These are phyloP conservation scores for Millerozyma miso DNA, from an alignment of 805 yeast genomes.

Conservation along the genomic window DNA sequence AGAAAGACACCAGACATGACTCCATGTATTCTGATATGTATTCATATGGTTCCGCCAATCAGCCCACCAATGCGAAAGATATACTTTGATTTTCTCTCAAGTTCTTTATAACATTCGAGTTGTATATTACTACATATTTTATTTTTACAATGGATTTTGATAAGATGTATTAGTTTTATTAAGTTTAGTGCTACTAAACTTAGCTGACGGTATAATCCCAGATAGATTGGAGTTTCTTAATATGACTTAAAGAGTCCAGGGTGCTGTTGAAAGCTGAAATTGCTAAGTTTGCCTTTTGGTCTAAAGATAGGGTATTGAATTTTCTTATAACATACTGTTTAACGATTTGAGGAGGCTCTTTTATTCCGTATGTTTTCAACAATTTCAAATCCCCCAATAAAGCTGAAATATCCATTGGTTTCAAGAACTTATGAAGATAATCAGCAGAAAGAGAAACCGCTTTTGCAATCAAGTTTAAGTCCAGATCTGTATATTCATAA, in stretches of 20 bases:
- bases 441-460: conserved; percentile 22
- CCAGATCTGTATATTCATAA: conserved; percentile 39
- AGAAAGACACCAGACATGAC: conserved; percentile 21
- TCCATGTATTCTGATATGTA: conserved; percentile 17
- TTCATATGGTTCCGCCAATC: conserved; percentile 11
- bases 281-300: conserved; percentile 14
- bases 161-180: too few relatives aligned
- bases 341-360: conserved; percentile 3
- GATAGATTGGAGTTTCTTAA: conserved; percentile 9
- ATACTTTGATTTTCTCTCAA: conserved; percentile 13
- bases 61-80: conserved; percentile 24
- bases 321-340: conserved; percentile 2
- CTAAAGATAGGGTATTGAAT: conserved; percentile 10
- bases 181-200: too few relatives aligned
- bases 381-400: conserved; percentile 3
- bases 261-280: conserved; percentile 4
- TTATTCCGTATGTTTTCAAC: neutral
- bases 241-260: conserved; percentile 5
- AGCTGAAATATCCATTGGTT: conserved; percentile 16
- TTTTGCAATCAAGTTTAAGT: conserved; percentile 27
- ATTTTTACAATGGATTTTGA: too few relatives aligned
- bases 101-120: conserved; percentile 1
- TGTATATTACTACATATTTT: conserved; percentile 1
- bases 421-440: conserved; percentile 15
- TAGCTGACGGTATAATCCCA: conserved; percentile 12